Conservation (phyloP, 139 green algal species). For the Tetraselmis chui region DNA sequence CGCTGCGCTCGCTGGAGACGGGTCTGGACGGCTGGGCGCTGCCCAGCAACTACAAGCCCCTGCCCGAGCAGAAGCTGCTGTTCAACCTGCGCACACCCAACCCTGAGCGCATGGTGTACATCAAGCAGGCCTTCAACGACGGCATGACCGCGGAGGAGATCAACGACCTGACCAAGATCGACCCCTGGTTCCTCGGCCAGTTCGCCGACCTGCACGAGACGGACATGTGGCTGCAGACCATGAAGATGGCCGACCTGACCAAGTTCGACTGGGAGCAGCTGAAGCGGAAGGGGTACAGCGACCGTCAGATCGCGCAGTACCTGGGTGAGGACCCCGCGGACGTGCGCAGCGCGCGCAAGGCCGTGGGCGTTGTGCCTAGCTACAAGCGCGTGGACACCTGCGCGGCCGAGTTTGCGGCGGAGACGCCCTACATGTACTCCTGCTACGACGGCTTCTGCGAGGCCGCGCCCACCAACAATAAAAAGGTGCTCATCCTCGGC, state of each 20-base stretch:
- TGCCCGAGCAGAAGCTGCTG: conserved; percentile 64
- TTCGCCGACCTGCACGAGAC: conserved; percentile 56
- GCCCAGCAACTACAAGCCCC: conserved; percentile 68
- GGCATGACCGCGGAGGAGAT: conserved; percentile 72
- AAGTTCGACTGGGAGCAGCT: conserved; percentile 68
- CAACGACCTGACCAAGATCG: conserved; percentile 87
- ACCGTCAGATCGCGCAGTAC: conserved; percentile 76
- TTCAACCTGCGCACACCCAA: conserved; percentile 85
- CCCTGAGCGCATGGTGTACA: conserved; percentile 75
- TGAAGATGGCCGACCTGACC: conserved; percentile 61
- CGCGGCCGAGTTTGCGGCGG: conserved; percentile 95
- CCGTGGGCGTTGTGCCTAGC: conserved; percentile 63
- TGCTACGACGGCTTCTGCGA: conserved; percentile 62
- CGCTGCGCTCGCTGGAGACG: conserved; percentile 87
- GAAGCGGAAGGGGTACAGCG: conserved; percentile 84
- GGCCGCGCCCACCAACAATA: conserved; percentile 52
- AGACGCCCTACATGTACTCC: conserved; percentile 93
- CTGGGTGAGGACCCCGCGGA: conserved; percentile 33
- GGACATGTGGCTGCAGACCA: conserved; percentile 72
- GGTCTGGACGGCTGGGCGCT: conserved; percentile 81
- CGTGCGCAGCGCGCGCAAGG: conserved; percentile 56
- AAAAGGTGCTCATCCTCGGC: conserved; percentile 95
- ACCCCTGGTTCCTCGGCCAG: conserved; percentile 94
- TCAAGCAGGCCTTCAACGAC: conserved; percentile 82
- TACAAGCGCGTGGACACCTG: conserved; percentile 99